phyloP scores from a whole-genome alignment of 2,329 filamentous ascomycete species.

The Neodidymelliopsis sp. region DNA sequence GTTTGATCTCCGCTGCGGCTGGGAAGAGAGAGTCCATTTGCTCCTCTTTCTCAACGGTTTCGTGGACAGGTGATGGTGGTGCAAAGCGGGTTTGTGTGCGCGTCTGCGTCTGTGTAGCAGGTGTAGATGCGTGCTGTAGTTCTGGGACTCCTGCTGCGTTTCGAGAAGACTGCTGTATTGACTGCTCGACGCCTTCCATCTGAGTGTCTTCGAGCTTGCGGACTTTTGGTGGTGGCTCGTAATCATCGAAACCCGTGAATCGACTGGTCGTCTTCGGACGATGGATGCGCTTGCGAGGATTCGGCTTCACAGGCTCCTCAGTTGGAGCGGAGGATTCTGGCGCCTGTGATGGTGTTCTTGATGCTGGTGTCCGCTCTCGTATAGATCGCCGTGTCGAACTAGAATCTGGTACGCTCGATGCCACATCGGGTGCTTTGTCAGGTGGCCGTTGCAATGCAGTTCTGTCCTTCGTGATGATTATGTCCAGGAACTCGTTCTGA shows the following conservation, averaged over 20 bases:
- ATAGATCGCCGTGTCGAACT: constrained; percentile 20
- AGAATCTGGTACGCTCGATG: constrained; percentile 28
- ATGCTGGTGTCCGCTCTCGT: constrained; percentile 25
- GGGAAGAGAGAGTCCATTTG: constrained; percentile 78
- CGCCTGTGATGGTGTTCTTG: constrained; percentile 27
- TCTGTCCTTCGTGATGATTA: constrained; percentile 82
- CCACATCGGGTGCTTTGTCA: constrained; percentile 44
- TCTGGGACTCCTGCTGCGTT: constrained; percentile 19
- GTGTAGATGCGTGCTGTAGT: constrained; percentile 22
- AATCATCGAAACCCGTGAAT: constrained; percentile 79
- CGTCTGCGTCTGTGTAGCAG: constrained; percentile 25
- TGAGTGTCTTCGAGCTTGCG: constrained; percentile 37
- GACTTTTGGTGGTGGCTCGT: constrained; percentile 41
- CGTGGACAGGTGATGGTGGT: constrained; percentile 45
- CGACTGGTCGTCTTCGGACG: constrained; percentile 54
- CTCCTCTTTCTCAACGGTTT: constrained; percentile 55
- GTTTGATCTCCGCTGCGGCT: constrained; percentile 78
- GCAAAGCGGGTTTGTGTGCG: constrained; percentile 20
- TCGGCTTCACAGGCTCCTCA: constrained; percentile 32
- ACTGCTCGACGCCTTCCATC: constrained; percentile 39
- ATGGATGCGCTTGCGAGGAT: constrained; percentile 41
- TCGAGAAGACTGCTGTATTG: constrained; percentile 8
- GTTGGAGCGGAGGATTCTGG: constrained; percentile 24
- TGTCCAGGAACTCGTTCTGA: constrained; percentile 90
- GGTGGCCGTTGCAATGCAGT: constrained; percentile 74